These are phyloP conservation scores for Moniliella sp. DNA, from an alignment of 1,284 basidiomycete species.

Conservation along the genomic window DNA sequence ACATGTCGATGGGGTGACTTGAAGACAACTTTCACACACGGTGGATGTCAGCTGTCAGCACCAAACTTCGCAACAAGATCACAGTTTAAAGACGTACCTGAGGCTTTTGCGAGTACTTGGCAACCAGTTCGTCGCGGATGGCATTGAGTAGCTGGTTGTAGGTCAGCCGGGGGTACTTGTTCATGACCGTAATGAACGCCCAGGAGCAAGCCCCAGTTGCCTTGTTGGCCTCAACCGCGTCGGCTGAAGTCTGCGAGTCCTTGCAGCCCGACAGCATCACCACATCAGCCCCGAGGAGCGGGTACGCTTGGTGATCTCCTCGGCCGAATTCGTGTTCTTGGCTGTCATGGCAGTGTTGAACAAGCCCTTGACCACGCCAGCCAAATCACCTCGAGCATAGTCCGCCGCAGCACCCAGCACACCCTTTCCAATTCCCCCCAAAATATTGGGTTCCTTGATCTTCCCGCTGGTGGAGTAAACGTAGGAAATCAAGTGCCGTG, in stretches of 20 bases:
- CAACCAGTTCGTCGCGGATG: constrained; percentile 16
- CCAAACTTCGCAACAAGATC: no score
- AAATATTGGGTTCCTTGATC: constrained; percentile 62
- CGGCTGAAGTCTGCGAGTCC: constrained; percentile 76
- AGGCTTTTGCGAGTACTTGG: constrained; percentile 31
- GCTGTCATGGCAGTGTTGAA: constrained; percentile 36
- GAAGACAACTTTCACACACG: no score
- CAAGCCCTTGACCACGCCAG: constrained; percentile 19
- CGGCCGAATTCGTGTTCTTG: constrained; percentile 41
- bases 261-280: constrained; percentile 49
- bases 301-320: constrained; percentile 45
- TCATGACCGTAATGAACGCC: constrained; percentile 35
- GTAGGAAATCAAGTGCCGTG: no score
- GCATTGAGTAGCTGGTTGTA: constrained; percentile 29
- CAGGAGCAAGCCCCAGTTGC: constrained; percentile 47
- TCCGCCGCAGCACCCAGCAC: constrained; percentile 42
- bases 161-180: constrained; percentile 36
- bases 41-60: no score
- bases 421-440: constrained; percentile 21
- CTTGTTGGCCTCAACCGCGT: constrained; percentile 55
- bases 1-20: no score
- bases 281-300: constrained; percentile 57
- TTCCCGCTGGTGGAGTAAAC: constrained; percentile 72
- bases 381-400: no score
- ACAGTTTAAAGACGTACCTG: no score